Conservation (phyloP, 2,329 filamentous ascomycete species). For the Fusarium austroafricanum region DNA sequence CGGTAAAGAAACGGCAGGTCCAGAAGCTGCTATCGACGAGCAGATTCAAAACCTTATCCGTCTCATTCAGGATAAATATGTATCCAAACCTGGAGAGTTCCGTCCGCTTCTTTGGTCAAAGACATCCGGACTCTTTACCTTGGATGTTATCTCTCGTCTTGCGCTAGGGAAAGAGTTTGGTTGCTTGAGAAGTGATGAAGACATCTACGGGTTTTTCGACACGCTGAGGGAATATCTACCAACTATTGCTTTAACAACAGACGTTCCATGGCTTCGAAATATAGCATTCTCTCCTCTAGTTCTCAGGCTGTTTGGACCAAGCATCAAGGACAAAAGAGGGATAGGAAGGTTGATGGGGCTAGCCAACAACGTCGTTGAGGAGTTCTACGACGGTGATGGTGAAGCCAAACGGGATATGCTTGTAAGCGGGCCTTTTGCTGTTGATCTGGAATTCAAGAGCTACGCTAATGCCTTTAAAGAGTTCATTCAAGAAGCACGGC, state of each 20-base stretch:
- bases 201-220: not conserved
- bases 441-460: no score
- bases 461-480: not conserved
- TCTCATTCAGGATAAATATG: not conserved
- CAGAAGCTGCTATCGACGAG: not conserved
- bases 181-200: not conserved
- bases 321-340: not conserved
- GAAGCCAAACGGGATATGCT: not conserved
- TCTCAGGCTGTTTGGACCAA: not conserved
- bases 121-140: not conserved
- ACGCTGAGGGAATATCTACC: not conserved
- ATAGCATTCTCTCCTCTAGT: not conserved
- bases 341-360: not conserved
- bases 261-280: not conserved
- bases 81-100: not conserved
- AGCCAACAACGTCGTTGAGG: not conserved
- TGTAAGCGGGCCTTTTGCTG: not conserved
- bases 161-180: not conserved
- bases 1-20: not conserved
- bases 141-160: not conserved
- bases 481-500: not conserved
- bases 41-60: not conserved
- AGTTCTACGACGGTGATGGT: not conserved
- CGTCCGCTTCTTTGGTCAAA: not conserved
- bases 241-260: not conserved